Conservation (phyloP, 116 monocot species). For the Dioscorea cayenensis region DNA sequence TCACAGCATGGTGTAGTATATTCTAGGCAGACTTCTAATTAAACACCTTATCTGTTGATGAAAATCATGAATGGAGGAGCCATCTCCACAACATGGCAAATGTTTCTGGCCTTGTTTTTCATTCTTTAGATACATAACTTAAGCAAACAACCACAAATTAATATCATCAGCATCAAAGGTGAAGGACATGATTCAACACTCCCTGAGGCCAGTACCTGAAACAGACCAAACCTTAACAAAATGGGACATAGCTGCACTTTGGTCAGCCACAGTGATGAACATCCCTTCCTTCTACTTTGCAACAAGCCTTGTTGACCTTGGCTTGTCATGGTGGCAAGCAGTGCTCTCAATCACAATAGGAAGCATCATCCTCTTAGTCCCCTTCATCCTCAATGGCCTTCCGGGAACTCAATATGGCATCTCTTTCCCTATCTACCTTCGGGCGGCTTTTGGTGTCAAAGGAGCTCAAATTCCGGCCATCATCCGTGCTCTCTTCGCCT, state of each 20-base stretch:
- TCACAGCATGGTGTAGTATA: too few relatives aligned
- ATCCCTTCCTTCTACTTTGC: constrained; percentile 42
- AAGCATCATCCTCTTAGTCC: constrained; percentile 24
- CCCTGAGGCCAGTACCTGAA: constrained; percentile 8
- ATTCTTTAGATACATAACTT: too few relatives aligned
- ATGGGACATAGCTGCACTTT: constrained; percentile 33
- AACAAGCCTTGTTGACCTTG: constrained; percentile 30
- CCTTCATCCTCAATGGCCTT: constrained; percentile 32
- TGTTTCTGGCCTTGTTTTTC: too few relatives aligned
- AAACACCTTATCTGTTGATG: too few relatives aligned
- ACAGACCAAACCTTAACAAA: constrained; percentile 12
- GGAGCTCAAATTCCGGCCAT: constrained; percentile 47
- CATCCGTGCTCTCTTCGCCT: constrained; percentile 44
- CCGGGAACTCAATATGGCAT: constrained; percentile 37
- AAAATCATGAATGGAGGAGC: too few relatives aligned
- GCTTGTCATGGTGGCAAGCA: constrained; percentile 56
- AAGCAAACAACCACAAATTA: too few relatives aligned
- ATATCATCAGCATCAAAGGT: background rate
- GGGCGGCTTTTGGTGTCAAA: constrained; percentile 39
- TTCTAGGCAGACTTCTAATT: too few relatives aligned
- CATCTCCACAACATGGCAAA: too few relatives aligned
- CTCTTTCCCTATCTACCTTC: constrained; percentile 41
- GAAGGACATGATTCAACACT: background rate
- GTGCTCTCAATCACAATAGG: constrained; percentile 25
- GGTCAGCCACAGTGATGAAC: constrained; percentile 26